phyloP scores from a whole-genome alignment of 306 rosid genomes.

The Quercus agrifolia region DNA sequence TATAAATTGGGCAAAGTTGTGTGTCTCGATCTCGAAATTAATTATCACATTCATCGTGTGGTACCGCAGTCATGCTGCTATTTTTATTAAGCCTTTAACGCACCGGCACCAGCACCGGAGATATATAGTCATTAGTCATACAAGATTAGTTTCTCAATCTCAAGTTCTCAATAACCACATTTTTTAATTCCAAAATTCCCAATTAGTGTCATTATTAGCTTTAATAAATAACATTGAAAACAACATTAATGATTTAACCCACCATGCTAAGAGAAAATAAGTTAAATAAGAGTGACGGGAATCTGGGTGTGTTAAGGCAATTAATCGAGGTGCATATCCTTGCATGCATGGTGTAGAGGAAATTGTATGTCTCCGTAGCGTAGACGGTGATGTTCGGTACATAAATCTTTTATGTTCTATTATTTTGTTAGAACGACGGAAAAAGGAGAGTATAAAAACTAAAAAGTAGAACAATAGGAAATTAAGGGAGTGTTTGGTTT shows the following conservation, averaged over 20 bases:
- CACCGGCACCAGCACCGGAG: not conserved
- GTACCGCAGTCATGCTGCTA: no score
- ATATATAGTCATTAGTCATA: no score
- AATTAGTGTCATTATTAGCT: not conserved
- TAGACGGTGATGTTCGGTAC: not conserved
- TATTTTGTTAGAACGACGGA: no score
- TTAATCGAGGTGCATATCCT: not conserved
- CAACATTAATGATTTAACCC: no score
- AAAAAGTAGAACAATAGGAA: no score
- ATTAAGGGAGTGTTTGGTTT: no score
- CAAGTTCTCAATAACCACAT: no score
- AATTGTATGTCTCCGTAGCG: not conserved
- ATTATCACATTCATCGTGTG: not conserved
- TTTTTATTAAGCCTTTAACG: not conserved
- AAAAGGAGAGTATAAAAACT: no score
- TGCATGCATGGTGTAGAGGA: not conserved
- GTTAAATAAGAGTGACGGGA: not conserved
- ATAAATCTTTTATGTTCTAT: not conserved
- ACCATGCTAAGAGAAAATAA: not conserved
- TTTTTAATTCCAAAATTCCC: not conserved
- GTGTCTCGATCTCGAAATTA: not conserved
- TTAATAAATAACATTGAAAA: no score
- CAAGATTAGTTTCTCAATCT: no score
- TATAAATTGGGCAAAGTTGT: not conserved
- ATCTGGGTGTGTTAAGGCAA: not conserved